Conservation (phyloP, 2,329 filamentous ascomycete genomes). For the Ambrosiella cleistominuta region DNA sequence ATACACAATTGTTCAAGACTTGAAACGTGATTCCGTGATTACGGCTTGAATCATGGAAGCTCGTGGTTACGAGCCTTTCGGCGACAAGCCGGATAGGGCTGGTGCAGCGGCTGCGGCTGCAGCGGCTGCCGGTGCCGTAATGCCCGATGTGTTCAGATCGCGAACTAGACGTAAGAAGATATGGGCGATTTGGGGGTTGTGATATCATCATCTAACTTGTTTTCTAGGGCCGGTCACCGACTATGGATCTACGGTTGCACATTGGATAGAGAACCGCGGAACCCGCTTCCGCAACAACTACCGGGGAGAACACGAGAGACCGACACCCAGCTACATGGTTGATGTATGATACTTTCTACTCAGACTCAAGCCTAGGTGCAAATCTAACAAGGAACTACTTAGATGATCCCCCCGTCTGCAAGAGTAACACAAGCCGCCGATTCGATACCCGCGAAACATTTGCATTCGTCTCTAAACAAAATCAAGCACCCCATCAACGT, state of each 20-base stretch:
- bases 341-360: constrained; percentile 43
- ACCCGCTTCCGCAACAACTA: constrained; percentile 52
- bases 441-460: constrained; percentile 80
- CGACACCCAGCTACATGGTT: constrained; percentile 75
- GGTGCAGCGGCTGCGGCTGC: constrained; percentile 19
- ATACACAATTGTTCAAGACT: no score
- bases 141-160: constrained; percentile 30
- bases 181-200: background rate
- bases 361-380: background rate
- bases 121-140: constrained; percentile 25
- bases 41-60: background rate
- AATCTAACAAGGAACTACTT: constrained; percentile 1
- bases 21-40: no score
- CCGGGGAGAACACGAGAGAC: constrained; percentile 61
- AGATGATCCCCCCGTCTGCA: constrained; percentile 79
- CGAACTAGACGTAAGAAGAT: constrained; percentile 32
- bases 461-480: constrained; percentile 97
- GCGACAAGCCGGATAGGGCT: constrained; percentile 11
- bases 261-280: constrained; percentile 72
- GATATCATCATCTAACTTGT: constrained; percentile 2
- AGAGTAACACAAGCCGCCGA: constrained; percentile 60
- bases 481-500: constrained; percentile 96
- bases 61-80: constrained; percentile 15
- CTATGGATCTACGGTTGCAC: constrained; percentile 74
- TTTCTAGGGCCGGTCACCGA: constrained; percentile 72